A percentile compares a stretch with the other conserved stretches of the same genome.
These are phyloP conservation scores for Monosporozyma yasuniensis DNA, from an alignment of 805 yeast species.

Conservation along the genomic window DNA sequence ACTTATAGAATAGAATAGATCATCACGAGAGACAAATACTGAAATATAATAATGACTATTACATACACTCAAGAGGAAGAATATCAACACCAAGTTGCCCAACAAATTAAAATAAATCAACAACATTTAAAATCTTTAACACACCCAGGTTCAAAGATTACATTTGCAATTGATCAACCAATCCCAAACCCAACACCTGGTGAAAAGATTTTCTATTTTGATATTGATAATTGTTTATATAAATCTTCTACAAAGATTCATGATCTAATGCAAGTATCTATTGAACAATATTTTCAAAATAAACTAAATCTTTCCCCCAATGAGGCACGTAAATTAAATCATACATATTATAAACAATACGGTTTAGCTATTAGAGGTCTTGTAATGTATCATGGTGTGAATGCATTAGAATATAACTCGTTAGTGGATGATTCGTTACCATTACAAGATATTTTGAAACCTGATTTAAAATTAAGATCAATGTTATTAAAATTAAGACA, in stretches of 20 bases:
- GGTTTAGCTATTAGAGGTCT: conserved; percentile 93
- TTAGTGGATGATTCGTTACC: conserved; percentile 92
- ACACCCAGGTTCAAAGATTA: conserved; percentile 29
- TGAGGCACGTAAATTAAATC: conserved; percentile 66
- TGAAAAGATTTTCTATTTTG: conserved; percentile 60
- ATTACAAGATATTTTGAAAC: conserved; percentile 63
- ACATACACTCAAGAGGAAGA: neutral
- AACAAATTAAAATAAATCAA: conserved; percentile 24
- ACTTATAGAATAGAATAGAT: neutral
- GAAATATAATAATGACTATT: conserved; percentile 5
- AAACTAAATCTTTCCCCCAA: conserved; percentile 53
- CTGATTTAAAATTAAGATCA: conserved; percentile 46
- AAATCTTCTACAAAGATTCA: conserved; percentile 65
- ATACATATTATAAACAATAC: conserved; percentile 70
- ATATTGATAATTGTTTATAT: conserved; percentile 89
- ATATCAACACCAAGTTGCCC: conserved; percentile 16
- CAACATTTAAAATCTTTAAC: conserved; percentile 27
- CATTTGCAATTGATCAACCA: conserved; percentile 23
- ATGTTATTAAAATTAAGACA: conserved; percentile 38
- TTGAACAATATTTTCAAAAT: conserved; percentile 70
- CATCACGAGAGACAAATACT: neutral
- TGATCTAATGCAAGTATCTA: conserved; percentile 79
- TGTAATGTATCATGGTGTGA: conserved; percentile 52
- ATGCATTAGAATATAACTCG: conserved; percentile 80
- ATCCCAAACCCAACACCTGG: conserved; percentile 25